Conservation (phyloP, 2,329 filamentous ascomycete genomes). For the Aureobasidium melanogenum region DNA sequence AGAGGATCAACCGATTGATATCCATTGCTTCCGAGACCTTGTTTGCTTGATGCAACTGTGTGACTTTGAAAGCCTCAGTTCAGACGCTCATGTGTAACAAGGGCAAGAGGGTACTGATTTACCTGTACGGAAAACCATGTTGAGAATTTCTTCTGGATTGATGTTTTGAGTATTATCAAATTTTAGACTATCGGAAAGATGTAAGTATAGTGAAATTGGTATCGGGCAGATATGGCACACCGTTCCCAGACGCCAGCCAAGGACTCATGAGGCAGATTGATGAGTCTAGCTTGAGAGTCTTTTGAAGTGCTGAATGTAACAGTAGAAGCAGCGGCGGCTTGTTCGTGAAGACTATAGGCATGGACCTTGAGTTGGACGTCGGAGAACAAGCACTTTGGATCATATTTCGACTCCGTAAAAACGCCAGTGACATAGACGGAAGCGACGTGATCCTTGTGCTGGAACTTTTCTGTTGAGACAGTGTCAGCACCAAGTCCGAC, state of each 20-base stretch:
- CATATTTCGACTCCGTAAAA: neutral
- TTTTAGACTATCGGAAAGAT: conserved; percentile 25
- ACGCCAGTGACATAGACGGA: neutral
- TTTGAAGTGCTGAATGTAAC: conserved; percentile 19
- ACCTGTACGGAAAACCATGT: neutral
- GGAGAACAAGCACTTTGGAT: conserved; percentile 26
- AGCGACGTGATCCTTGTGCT: neutral
- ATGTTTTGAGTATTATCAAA: conserved; percentile 32
- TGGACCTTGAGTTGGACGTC: conserved; percentile 35
- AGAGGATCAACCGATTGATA: conserved; percentile 37
- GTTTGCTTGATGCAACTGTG: conserved; percentile 25
- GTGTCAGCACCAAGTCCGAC: neutral
- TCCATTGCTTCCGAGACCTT: conserved; percentile 31
- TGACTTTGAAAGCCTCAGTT: conserved; percentile 17
- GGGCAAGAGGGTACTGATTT: neutral
- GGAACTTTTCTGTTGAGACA: neutral
- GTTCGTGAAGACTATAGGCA: conserved; percentile 30
- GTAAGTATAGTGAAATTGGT: neutral
- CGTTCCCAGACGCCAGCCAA: conserved; percentile 37
- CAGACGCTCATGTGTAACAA: too few species aligned
- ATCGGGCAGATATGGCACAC: neutral
- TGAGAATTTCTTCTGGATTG: conserved; percentile 13
- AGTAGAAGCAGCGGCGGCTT: conserved; percentile 18
- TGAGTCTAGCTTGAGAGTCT: conserved; percentile 25
- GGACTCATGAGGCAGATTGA: conserved; percentile 30